These are phyloP conservation scores for Ceratocystis eucalypticola DNA, from an alignment of 2,329 filamentous ascomycete species.

Conservation along the genomic window DNA sequence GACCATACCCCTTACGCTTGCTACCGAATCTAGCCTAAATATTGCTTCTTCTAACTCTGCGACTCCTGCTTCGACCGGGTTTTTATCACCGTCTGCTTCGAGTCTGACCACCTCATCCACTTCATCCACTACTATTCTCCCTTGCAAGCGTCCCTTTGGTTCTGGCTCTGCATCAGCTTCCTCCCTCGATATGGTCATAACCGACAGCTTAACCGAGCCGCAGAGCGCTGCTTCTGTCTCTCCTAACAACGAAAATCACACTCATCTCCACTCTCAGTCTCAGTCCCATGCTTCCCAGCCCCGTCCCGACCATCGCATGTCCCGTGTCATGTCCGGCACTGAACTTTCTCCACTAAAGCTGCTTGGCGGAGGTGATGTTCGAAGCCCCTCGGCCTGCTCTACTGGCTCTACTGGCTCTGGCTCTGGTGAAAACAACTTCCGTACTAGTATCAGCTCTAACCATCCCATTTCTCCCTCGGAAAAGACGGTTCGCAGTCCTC, in stretches of 20 bases:
- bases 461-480: slow-evolving; percentile 21
- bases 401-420: slow-evolving; percentile 21
- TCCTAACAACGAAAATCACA: slow-evolving; percentile 9
- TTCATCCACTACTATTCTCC: slow-evolving; percentile 13
- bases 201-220: slow-evolving; percentile 16
- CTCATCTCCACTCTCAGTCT: slow-evolving; percentile 7
- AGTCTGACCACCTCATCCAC: neutral
- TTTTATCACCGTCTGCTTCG: slow-evolving; percentile 7
- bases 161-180: neutral
- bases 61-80: neutral
- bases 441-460: slow-evolving; percentile 19
- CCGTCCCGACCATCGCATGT: slow-evolving; percentile 26
- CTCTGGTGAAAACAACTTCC: slow-evolving; percentile 15
- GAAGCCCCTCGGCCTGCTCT: slow-evolving; percentile 22
- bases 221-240: slow-evolving; percentile 2
- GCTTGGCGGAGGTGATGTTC: slow-evolving; percentile 27
- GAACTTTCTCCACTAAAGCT: slow-evolving; percentile 47
- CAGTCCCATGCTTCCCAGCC: slow-evolving; percentile 12
- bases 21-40: slow-evolving; percentile 14
- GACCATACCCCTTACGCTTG: slow-evolving; percentile 17
- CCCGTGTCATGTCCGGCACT: slow-evolving; percentile 42
- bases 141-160: slow-evolving; percentile 17
- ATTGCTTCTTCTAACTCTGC: slow-evolving; percentile 10
- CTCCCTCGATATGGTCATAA: slow-evolving; percentile 12
- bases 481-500: slow-evolving; percentile 31